phyloP scores from a whole-genome alignment of 805 yeast genomes.

The Danielia oregonensis region DNA sequence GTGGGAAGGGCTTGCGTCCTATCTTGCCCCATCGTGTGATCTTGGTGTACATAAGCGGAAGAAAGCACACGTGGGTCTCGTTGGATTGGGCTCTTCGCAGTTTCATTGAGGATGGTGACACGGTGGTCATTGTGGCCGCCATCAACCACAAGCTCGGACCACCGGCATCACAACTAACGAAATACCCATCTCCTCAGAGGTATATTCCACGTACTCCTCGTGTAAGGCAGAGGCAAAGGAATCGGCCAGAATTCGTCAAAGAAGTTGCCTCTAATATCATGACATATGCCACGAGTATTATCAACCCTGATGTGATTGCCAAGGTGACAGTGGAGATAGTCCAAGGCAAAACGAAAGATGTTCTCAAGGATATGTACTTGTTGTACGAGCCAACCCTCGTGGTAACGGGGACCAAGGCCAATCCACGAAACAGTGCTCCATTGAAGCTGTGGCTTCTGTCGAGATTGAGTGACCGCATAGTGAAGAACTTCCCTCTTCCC shows the following conservation, averaged over 20 bases:
- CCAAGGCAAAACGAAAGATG: slow-evolving; percentile 53
- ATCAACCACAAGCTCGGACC: slow-evolving; percentile 24
- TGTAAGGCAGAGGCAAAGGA: slow-evolving; percentile 34
- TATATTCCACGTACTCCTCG: slow-evolving; percentile 21
- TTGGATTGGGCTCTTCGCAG: slow-evolving; percentile 63
- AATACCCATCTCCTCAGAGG: slow-evolving; percentile 15
- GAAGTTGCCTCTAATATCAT: slow-evolving; percentile 46
- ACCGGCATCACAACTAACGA: slow-evolving; percentile 7
- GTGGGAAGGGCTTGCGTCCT: slow-evolving; percentile 25
- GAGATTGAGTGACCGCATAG: slow-evolving; percentile 60
- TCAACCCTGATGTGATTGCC: slow-evolving; percentile 43
- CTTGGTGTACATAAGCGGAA: slow-evolving; percentile 63
- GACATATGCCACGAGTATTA: slow-evolving; percentile 47
- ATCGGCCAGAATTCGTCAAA: slow-evolving; percentile 46
- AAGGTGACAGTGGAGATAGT: slow-evolving; percentile 59
- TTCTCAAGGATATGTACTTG: slow-evolving; percentile 55
- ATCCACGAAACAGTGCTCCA: slow-evolving; percentile 41
- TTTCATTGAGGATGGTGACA: slow-evolving; percentile 62
- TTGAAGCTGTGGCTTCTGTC: slow-evolving; percentile 58
- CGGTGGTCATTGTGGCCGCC: slow-evolving; percentile 58
- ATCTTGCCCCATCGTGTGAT: slow-evolving; percentile 52
- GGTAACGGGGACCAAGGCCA: slow-evolving; percentile 53
- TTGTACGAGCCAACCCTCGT: slow-evolving; percentile 61
- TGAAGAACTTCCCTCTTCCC: slow-evolving; percentile 62
- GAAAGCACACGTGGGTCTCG: slow-evolving; percentile 80